These are phyloP conservation scores for Trypanosoma boissoni DNA, from an alignment of 208 protist genomes.

Conservation along the genomic window DNA sequence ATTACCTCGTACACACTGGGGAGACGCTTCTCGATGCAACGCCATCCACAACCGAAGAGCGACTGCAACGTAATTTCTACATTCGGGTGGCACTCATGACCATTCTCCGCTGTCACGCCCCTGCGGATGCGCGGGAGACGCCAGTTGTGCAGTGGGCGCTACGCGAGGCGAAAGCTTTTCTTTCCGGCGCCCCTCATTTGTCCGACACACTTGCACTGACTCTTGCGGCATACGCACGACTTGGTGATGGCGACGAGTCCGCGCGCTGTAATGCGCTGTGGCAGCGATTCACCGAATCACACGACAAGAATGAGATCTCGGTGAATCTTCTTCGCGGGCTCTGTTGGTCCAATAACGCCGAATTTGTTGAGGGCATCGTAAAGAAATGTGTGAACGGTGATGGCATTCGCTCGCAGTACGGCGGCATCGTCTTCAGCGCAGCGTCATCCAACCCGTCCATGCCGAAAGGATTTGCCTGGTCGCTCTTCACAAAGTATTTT, in stretches of 20 bases:
- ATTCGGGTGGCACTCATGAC: conserved; percentile 15
- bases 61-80: conserved; percentile 20
- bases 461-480: conserved; percentile 49
- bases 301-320: conserved; percentile 72
- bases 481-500: conserved; percentile 73
- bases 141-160: conserved; percentile 59
- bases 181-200: conserved; percentile 32
- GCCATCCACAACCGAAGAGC: conserved; percentile 16
- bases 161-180: conserved; percentile 46
- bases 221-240: conserved; percentile 44
- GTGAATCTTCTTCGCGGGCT: conserved; percentile 59
- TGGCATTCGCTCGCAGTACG: conserved; percentile 78
- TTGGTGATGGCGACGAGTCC: conserved; percentile 19
- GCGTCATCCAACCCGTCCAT: conserved; percentile 49
- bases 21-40: conserved; percentile 21
- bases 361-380: conserved; percentile 57
- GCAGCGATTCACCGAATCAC: conserved; percentile 40
- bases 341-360: conserved; percentile 42
- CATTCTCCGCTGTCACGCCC: conserved; percentile 3
- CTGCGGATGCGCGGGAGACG: conserved; percentile 19
- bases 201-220: conserved; percentile 44
- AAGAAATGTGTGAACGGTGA: conserved; percentile 59
- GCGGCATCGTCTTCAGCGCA: conserved; percentile 51
- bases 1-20: conserved; percentile 6
- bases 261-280: conserved; percentile 34